Base-by-base conservation (phyloP, 371 early-diverging fungal species). In the Choanephora cucurbitarum region DNA sequence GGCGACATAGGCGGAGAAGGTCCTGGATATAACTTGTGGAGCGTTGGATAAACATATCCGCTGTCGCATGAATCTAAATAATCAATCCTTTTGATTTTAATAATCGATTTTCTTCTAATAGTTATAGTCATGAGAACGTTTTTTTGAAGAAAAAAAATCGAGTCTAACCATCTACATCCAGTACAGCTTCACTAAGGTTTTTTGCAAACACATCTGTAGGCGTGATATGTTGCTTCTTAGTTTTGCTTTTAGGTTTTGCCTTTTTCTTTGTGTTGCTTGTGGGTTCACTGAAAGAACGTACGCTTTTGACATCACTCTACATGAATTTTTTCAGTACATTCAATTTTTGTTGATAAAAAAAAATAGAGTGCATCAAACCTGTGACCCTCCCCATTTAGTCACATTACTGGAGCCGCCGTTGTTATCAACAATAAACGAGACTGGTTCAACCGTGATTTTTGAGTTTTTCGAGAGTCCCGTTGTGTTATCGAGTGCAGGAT, bases 121-220 rank as follows among this genome's bases (percentile, higher is more conserved):
- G 23, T 41, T 15, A 33, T 31, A 21, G 33, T 50, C n/a, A 31
- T 14, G 22, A 24, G 13, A 14, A 49, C 10, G n/a, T n/a, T n/a
- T n/a, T n/a, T n/a, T n/a, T n/a, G n/a, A n/a, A 45, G 31, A 50
- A 9, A 49, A 45, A 24, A 1, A 21, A 17, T 17, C 32, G 11
- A 28, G 46, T 44, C 21, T 31, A 50, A 72, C 77, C 77, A 56
- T 77, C 69, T n/a, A 69, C 72, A 55, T 73, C 73, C n/a, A 73
- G 40, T 9, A 77, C 77, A n/a, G 77, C 77, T 54, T 73, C 74
- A 31, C 72, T 73, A 15, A 77, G 44, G 37, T 77, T 77, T 24
- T 71, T 67, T 5, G 77, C 74, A 62, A 77, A 77, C 1, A 73
- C 67, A 22, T 77, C 74, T 31, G 77, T 64, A 3, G 77, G 77